Conservation (phyloP, 2,329 filamentous ascomycete species). For the Epichloe baconii region DNA sequence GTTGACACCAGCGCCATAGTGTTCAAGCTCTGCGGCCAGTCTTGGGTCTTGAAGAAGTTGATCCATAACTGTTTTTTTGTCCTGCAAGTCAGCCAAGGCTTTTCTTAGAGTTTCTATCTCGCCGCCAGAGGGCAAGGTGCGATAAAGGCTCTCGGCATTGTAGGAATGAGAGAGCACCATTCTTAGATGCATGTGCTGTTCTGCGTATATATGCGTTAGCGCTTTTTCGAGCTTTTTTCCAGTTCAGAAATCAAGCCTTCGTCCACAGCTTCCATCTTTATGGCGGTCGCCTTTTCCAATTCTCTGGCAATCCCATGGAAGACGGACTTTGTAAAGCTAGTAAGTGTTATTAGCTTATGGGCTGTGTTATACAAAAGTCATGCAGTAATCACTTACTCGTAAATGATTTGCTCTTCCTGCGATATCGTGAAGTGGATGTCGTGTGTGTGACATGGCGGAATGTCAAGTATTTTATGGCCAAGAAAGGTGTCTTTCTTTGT, state of each 20-base stretch:
- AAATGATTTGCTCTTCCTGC: slow-evolving; percentile 10
- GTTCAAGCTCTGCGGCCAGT: neutral
- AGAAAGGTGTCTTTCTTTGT: slow-evolving; percentile 16
- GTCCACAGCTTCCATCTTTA: neutral
- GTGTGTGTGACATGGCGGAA: slow-evolving; percentile 9
- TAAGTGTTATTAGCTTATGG: neutral
- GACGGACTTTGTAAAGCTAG: neutral
- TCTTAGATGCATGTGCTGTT: neutral
- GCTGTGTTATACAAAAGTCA: neutral
- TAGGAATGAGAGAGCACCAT: slow-evolving; percentile 15
- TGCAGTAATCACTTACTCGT: neutral
- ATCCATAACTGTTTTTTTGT: slow-evolving; percentile 3
- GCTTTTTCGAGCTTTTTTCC: neutral
- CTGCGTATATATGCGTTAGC: neutral
- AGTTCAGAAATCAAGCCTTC: neutral
- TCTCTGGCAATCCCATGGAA: neutral
- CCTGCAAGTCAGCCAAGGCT: neutral
- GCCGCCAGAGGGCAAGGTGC: neutral
- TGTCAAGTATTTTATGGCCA: slow-evolving; percentile 12
- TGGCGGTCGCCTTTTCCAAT: neutral
- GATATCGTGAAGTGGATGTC: slow-evolving; percentile 15
- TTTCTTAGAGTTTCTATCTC: slow-evolving; percentile 1
- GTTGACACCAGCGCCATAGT: slow-evolving; percentile 8
- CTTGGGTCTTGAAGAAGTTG: slow-evolving; percentile 4
- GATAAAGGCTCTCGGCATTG: slow-evolving; percentile 16